Evolutionary conservation across 176 grass and related monocot genomes (phyloP).

Genomic region (Zoysia japonica): DNA sequence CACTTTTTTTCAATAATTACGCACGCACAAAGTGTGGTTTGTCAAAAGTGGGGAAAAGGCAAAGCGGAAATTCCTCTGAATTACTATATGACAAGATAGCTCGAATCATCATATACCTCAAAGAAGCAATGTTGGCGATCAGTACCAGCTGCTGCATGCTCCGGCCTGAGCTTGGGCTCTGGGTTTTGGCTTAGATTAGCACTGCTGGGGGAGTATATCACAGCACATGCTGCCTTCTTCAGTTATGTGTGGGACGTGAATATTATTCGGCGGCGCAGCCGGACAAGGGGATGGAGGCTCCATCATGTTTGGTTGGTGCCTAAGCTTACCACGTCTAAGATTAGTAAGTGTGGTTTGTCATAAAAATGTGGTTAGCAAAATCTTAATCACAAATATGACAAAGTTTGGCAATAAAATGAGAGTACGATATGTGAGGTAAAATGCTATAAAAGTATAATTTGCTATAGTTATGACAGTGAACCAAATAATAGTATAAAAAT

Average conservation of each 20-base stretch:
- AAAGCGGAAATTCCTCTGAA: background rate
- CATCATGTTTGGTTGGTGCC: background rate
- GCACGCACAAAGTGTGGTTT: constrained; percentile 29
- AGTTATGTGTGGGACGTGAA: constrained; percentile 20
- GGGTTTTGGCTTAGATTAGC: too few relatives aligned
- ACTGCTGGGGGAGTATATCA: too few relatives aligned
- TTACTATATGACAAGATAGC: constrained; percentile 31
- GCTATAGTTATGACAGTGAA: too few relatives aligned
- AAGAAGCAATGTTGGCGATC: constrained; percentile 6
- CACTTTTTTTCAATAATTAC: constrained; percentile 49
- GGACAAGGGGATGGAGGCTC: constrained; percentile 38
- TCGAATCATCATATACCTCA: constrained; percentile 25
- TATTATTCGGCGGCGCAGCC: constrained; percentile 38
- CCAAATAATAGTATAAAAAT: too few relatives aligned
- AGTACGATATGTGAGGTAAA: too few relatives aligned
- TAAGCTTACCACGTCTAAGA: too few relatives aligned
- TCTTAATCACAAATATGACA: too few relatives aligned
- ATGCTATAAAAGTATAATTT: too few relatives aligned
- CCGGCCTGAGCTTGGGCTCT: background rate
- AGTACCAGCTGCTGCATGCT: background rate
- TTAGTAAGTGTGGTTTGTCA: too few relatives aligned
- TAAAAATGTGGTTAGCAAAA: too few relatives aligned
- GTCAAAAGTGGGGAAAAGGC: constrained; percentile 5
- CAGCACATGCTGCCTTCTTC: too few relatives aligned
- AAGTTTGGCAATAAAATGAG: too few relatives aligned